Percentiles rank a stretch among this genome's conserved stretches.
Conservation (phyloP, 2,329 filamentous ascomycete species). For the Penicillium palitans region DNA sequence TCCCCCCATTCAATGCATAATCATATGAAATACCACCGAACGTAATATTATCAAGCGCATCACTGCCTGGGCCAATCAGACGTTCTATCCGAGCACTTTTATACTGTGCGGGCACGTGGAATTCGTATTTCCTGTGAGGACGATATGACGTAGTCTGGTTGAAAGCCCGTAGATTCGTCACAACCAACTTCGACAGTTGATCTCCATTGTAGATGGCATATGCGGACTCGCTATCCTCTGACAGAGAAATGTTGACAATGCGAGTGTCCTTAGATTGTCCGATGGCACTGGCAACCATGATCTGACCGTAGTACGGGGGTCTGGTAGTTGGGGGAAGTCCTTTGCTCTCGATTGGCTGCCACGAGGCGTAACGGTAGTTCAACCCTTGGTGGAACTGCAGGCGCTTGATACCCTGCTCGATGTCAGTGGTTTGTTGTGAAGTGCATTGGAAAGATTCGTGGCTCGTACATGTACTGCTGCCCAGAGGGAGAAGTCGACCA, state of each 20-base stretch:
- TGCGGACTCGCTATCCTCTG: conserved; percentile 7
- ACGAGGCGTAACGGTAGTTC: conserved; percentile 23
- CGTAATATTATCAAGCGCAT: conserved; percentile 8
- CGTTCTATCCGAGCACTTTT: not conserved
- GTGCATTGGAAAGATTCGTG: not conserved
- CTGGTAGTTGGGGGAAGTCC: conserved; percentile 10
- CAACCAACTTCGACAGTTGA: conserved; percentile 2
- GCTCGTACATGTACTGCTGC: conserved; percentile 16
- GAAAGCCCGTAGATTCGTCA: conserved; percentile 11
- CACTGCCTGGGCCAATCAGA: conserved; percentile 8
- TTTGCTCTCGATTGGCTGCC: conserved; percentile 20
- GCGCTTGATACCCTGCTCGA: conserved; percentile 15
- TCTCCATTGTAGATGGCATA: conserved; percentile 9
- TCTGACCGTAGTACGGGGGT: conserved; percentile 22
- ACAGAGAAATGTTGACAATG: conserved; percentile 14
- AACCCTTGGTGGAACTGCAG: conserved; percentile 23
- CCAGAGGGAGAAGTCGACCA: conserved; percentile 23
- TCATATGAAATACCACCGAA: conserved; percentile 22
- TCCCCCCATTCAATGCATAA: conserved; percentile 18
- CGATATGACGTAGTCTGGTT: not conserved
- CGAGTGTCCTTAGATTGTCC: conserved; percentile 2
- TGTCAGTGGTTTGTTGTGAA: not conserved
- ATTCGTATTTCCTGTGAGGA: conserved; percentile 7
- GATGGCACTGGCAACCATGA: conserved; percentile 19
- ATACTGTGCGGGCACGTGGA: not conserved